phyloP scores from a whole-genome alignment of 148 eudicot species.

The Beta vulgaris region DNA sequence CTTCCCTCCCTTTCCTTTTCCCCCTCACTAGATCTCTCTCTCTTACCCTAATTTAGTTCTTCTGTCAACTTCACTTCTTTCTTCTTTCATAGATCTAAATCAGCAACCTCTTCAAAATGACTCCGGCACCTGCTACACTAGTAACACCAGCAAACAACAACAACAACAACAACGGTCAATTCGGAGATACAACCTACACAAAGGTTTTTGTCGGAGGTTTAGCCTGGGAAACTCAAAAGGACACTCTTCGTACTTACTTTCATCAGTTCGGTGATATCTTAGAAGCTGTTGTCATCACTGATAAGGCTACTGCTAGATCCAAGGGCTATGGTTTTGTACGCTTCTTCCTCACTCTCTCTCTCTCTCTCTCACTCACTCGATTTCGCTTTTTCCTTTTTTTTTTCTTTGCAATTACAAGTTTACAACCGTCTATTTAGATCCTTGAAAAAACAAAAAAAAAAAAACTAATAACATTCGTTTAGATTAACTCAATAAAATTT shows the following conservation, averaged over 20 bases:
- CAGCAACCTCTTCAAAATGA: not conserved
- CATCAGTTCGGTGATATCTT: slow-evolving; percentile 42
- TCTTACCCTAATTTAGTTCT: not conserved
- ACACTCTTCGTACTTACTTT: slow-evolving; percentile 34
- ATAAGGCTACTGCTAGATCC: slow-evolving; percentile 40
- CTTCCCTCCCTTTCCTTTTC: not conserved
- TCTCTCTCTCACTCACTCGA: not conserved
- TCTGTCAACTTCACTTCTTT: not conserved
- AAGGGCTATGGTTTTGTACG: slow-evolving; percentile 48
- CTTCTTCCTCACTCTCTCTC: not conserved
- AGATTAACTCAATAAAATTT: not conserved
- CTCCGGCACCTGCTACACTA: not conserved
- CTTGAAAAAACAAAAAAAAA: too few relatives aligned
- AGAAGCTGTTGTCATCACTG: slow-evolving; percentile 47
- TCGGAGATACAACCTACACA: slow-evolving; percentile 43
- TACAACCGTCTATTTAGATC: not conserved
- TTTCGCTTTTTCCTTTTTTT: not conserved
- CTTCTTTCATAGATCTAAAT: not conserved
- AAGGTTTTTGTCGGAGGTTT: slow-evolving; percentile 42
- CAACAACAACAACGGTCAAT: slow-evolving; percentile 1
- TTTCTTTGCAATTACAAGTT: not conserved
- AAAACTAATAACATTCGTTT: too few relatives aligned
- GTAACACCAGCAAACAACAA: not conserved
- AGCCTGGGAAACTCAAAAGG: slow-evolving; percentile 47
- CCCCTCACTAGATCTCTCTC: not conserved